Base-by-base conservation (phyloP, 805 yeast genomes). In the Myxozyma udenii region DNA sequence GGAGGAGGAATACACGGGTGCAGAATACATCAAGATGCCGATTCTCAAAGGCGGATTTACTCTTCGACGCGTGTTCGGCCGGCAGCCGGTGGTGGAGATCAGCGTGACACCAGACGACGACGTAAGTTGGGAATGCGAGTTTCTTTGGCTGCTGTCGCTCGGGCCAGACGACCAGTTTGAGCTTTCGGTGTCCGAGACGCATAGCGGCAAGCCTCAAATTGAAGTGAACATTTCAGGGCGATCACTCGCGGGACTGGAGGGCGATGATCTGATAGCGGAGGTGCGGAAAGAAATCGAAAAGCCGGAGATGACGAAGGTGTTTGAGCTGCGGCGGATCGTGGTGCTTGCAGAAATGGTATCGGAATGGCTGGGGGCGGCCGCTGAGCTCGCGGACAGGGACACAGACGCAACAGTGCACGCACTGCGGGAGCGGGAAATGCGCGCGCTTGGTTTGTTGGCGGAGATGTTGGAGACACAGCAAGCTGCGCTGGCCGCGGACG, bases 61-160 rank as follows among this genome's bases (percentile, higher is more conserved):
- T 14, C 47, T 56, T 43, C 47, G 37, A 35, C 36, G 26, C n/a
- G 35, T 49, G 5, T 53, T 44, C 35, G 60, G 58, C 7, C 30
- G 39, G 36, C 46, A 33, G 32, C 51, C 60, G 37, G 24, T 55
- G 18, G 44, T 45, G 26, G 52, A 51, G 44, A 7, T 55, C 24
- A 37, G 26, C 28, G 49, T 50, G 22, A 46, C 18, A 19, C 30
- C 37, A 2, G 33, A 30, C 22, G 33, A 28, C 33, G 14, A 14
- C 14, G 46, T 23, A 11, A 14, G 14, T 4, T 57, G 61, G 61
- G 46, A 51, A 21, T 51, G 60, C 49, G 61, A 55, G 41, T 57
- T 35, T 23, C 38, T 55, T 26, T 57, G 61, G 61, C 35, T 54
- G 37, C 53, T 54, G 26, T 23, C 44, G 28, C 46, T 39, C 18